Evolutionary conservation across 805 yeast genomes (phyloP).

Genomic region (Metschnikowia lochheadii): DNA sequence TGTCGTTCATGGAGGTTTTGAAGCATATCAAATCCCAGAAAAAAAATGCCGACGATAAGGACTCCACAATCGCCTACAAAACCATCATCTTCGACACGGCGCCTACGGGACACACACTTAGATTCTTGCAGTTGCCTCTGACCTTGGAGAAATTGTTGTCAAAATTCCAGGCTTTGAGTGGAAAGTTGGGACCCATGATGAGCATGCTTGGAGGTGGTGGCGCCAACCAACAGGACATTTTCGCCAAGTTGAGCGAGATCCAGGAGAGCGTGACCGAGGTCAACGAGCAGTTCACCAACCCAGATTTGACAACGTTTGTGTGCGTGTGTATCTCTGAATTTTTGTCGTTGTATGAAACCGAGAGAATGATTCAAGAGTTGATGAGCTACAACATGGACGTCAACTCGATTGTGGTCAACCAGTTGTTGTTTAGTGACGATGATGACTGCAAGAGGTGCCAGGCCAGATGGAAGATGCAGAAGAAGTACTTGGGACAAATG

Average conservation of each 20-base stretch:
- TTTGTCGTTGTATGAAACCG: constrained; percentile 93
- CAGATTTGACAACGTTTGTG: constrained; percentile 90
- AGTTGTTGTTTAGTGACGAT: constrained; percentile 80
- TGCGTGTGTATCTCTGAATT: constrained; percentile 98
- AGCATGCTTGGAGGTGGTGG: constrained; percentile 58
- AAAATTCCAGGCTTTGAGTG: constrained; percentile 81
- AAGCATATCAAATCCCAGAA: constrained; percentile 87
- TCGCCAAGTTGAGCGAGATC: constrained; percentile 72
- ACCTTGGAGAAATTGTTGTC: constrained; percentile 83
- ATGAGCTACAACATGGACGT: constrained; percentile 95
- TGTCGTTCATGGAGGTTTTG: constrained; percentile 96
- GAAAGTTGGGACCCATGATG: constrained; percentile 87
- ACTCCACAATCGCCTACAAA: constrained; percentile 45
- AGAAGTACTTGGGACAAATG: constrained; percentile 91
- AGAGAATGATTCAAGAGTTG: constrained; percentile 94
- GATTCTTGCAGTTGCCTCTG: constrained; percentile 92
- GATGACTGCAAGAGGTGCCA: constrained; percentile 86
- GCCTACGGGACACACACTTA: constrained; percentile 96
- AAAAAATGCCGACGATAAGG: constrained; percentile 24
- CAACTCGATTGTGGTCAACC: constrained; percentile 93
- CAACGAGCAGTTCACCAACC: constrained; percentile 91
- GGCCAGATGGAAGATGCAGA: constrained; percentile 93
- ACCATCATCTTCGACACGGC: constrained; percentile 98
- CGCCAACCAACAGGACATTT: constrained; percentile 64
- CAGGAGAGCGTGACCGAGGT: constrained; percentile 81